Evolutionary conservation across 805 yeast genomes (phyloP), one percentile per base, ranked within the genome.

Genomic region (Trichomonascus vanleenenianus): DNA sequence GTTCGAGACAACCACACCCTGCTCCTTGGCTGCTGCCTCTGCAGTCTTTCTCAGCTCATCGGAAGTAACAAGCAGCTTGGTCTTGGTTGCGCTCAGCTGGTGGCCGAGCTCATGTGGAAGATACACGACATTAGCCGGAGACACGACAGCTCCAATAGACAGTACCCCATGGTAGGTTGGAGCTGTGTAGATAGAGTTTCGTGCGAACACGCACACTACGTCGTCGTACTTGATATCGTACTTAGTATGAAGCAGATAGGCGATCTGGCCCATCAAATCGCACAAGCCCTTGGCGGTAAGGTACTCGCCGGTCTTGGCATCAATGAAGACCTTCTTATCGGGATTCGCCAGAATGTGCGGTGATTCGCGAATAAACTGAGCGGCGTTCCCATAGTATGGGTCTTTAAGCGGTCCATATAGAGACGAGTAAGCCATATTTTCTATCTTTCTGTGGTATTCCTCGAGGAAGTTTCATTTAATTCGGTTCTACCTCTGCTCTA

Each of bases 41-140:
- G 33, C 45, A 25, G 33, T 38, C 12, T 30, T 30, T 8, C 30
- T 19, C 6, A 46, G 43, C 39, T 31, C 30, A 7, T 14, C 22
- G 15, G 6, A 20, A 12, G 43, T 42, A 7, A 39, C 36, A n/a
- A 38, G 15, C 10, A 46, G 42, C 35, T 39, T 42, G 3, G 43
- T 37, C 34, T 40, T 48, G 30, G 48, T 33, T 20, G 43, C 38
- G 16, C 35, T 30, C 31, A 60, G 39, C 47, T 62, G 65, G 46
- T 56, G 55, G 16, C 53, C 52, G 5, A 61, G 53, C 44, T 61
- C 66, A 19, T 52, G 51, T 15, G 59, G 50, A n/a, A 50, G 48
- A 50, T 60, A 62, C 49, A 50, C 50, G 37, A 56, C 48, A 38
- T 59, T 60, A 1, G 65, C 63, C 3, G 65, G 65, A 11, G 61